These are phyloP conservation scores for Starmerella riodocensis DNA, from an alignment of 805 yeast genomes.

Conservation along the genomic window DNA sequence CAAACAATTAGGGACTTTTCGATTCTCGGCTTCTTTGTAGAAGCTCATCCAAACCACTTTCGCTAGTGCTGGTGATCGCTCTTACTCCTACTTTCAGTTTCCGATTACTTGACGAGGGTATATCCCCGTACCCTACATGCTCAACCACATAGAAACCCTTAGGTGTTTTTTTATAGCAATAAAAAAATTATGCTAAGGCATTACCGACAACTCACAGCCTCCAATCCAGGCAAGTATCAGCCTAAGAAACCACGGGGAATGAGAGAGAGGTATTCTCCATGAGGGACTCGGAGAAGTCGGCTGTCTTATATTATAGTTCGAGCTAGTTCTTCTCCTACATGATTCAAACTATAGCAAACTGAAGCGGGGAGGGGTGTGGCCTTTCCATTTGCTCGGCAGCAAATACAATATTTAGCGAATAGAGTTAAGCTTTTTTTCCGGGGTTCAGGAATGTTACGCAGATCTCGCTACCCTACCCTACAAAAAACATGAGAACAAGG, in stretches of 20 bases:
- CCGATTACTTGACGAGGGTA: neutral
- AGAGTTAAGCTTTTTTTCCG: neutral
- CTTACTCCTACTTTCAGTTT: neutral
- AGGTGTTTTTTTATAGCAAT: neutral
- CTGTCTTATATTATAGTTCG: too few species aligned
- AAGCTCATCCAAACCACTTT: too few species aligned
- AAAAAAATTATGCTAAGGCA: neutral
- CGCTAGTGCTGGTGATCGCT: too few species aligned
- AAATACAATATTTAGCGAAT: neutral
- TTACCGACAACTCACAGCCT: constrained; percentile 1
- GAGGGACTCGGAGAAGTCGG: too few species aligned
- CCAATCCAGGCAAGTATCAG: neutral
- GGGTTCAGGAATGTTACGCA: neutral
- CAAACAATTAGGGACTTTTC: too few species aligned
- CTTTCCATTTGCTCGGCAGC: too few species aligned
- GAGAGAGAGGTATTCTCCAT: too few species aligned
- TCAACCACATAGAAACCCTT: neutral
- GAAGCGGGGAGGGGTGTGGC: too few species aligned
- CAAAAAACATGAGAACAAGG: neutral
- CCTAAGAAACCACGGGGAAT: too few species aligned
- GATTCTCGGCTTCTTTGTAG: too few species aligned
- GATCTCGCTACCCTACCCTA: neutral
- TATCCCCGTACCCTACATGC: neutral
- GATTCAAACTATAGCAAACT: too few species aligned
- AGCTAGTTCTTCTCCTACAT: too few species aligned